Conservation (phyloP, 495 filamentous ascomycete species). For the Xylaria cubensis region DNA sequence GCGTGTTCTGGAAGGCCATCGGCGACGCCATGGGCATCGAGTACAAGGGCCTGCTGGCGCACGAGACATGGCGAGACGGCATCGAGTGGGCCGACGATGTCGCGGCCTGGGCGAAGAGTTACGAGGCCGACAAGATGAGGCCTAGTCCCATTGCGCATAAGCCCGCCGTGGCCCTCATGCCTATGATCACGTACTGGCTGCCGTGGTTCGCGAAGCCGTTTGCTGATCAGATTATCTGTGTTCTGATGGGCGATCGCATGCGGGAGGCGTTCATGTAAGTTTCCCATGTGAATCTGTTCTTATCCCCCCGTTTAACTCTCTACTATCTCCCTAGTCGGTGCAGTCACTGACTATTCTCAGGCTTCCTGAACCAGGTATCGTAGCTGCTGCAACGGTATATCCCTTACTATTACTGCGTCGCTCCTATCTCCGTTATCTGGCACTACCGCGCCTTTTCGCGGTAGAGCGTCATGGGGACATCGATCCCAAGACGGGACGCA, state of each 20-base stretch:
- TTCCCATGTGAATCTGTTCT: neutral
- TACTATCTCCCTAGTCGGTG: neutral
- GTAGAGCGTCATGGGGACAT: slow-evolving; percentile 49
- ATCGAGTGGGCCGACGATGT: slow-evolving; percentile 71
- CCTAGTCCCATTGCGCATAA: slow-evolving; percentile 42
- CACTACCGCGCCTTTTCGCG: slow-evolving; percentile 61
- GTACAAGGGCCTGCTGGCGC: slow-evolving; percentile 47
- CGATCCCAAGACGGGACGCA: slow-evolving; percentile 55
- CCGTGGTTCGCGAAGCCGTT: slow-evolving; percentile 57
- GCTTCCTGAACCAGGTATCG: slow-evolving; percentile 40
- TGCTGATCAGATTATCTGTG: slow-evolving; percentile 58
- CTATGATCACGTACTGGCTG: slow-evolving; percentile 64
- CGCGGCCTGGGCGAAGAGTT: slow-evolving; percentile 61
- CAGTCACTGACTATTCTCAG: slow-evolving; percentile 13
- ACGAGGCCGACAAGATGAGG: slow-evolving; percentile 63
- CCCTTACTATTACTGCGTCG: slow-evolving; percentile 55
- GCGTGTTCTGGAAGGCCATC: slow-evolving; percentile 68
- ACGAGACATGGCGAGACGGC: slow-evolving; percentile 62
- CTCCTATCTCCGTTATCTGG: slow-evolving; percentile 61
- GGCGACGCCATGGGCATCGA: slow-evolving; percentile 68
- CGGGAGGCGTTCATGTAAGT: slow-evolving; percentile 70
- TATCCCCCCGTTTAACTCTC: neutral
- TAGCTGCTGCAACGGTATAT: slow-evolving; percentile 32
- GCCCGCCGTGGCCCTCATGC: slow-evolving; percentile 59
- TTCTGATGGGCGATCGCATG: slow-evolving; percentile 68